Evolutionary conservation across 768 basidiomycete genomes (phyloP).

Genomic region (Podaxis sp.): DNA sequence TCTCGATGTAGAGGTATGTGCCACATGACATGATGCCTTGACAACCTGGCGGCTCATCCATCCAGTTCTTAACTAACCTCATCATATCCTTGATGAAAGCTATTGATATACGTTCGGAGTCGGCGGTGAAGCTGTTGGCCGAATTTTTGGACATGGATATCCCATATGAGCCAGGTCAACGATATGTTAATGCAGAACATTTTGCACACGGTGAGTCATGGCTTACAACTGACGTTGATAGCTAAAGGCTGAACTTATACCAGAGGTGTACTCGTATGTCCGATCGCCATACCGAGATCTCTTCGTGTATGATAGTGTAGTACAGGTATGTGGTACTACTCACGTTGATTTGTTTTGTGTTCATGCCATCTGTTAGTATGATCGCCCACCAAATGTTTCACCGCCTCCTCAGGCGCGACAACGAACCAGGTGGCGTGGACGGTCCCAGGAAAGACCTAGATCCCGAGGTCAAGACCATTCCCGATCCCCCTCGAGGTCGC

Average conservation of each 20-base stretch:
- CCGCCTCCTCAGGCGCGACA: constrained; percentile 35
- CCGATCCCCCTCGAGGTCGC: constrained; percentile 17
- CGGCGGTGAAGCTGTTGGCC: constrained; percentile 78
- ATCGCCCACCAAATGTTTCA: constrained; percentile 43
- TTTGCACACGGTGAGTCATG: constrained; percentile 82
- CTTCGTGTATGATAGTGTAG: constrained; percentile 74
- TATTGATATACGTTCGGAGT: constrained; percentile 89
- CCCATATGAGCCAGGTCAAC: constrained; percentile 53
- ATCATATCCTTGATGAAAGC: constrained; percentile 89
- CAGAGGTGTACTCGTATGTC: constrained; percentile 88
- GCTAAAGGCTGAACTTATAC: not conserved
- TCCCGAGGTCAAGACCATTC: constrained; percentile 25
- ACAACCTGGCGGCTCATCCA: constrained; percentile 20
- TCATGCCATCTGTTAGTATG: constrained; percentile 48
- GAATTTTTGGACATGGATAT: constrained; percentile 86
- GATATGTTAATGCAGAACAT: constrained; percentile 80
- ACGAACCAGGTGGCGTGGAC: constrained; percentile 24
- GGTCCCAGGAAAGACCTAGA: constrained; percentile 29
- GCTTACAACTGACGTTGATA: not conserved
- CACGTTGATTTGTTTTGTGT: constrained; percentile 11
- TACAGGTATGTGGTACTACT: constrained; percentile 56
- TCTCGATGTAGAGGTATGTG: constrained; percentile 82
- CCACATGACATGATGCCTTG: constrained; percentile 5
- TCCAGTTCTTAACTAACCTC: constrained; percentile 85
- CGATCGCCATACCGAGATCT: constrained; percentile 89